Evolutionary conservation across 257 asterid species (phyloP), one percentile per base, ranked within the genome.

Genomic region (Fraxinus pennsylvanica): DNA sequence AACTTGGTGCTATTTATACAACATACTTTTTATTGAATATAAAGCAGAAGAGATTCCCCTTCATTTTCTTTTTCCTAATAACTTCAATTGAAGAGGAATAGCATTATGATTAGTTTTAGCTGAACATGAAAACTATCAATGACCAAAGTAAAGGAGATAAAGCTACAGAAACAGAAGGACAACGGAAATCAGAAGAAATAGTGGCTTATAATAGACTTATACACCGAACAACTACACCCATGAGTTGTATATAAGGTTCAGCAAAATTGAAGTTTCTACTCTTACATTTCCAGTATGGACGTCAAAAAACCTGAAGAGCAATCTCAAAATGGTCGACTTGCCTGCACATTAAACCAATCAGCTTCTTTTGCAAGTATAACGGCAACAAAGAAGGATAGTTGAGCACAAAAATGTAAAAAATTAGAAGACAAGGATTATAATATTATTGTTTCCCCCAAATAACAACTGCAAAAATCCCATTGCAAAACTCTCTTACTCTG

Each of bases 301-400:
- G 81, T 96, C 98, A 68, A 90, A 96, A 80, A 91, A 93, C 81
- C 99, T 89, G 89, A 92, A 96, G 79, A 96, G 94, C 89, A 96
- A 84, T 88, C 99, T 93, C 63, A 96, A 88, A 81, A 96, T 93
- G 81, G 99, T 93, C 36, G 99, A 96, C 83, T 96, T 96, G 72
- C 99, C 99, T 96, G 92, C 83, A 78, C 59, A 77, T 25, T 79
- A 47, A 65, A 75, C 72, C n/a, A 82, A 50, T 72, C 22, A 71
- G 57, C 35, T 6, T 71, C n/a, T 12, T 41, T 22, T 43, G 83
- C 25, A 33, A 29, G 79, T 29, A 76, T 27, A 80, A 63, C 7
- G 8, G 10, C 25, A 6, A 19, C 65, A 47, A 17, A 52, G 61
- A 52, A 54, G 25, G 10, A 8, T 25, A 27, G 35, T 63, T 63